phyloP scores from a whole-genome alignment of 305 asterid species.

The Rubia tinctorum region DNA sequence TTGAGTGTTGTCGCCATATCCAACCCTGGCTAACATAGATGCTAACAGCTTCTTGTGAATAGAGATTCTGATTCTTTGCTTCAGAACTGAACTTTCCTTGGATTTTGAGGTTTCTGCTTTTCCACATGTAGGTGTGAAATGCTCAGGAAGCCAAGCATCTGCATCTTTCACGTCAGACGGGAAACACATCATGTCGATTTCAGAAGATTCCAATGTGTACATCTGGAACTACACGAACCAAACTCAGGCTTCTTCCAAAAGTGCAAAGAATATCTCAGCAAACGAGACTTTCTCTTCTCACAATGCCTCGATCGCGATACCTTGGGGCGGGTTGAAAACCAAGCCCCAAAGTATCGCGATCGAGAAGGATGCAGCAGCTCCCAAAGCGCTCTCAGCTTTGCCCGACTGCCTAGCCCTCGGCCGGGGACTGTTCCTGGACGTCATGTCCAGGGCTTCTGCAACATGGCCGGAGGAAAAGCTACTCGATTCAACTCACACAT shows the following conservation, averaged over 20 bases:
- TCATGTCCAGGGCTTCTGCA: conserved; percentile 47
- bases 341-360: conserved; percentile 27
- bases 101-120: conserved; percentile 3
- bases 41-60: background rate
- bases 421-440: conserved; percentile 54
- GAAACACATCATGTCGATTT: conserved; percentile 55
- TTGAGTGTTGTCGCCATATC: too few species aligned
- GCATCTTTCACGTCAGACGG: conserved; percentile 81
- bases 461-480: conserved; percentile 78
- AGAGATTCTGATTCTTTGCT: background rate
- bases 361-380: conserved; percentile 43
- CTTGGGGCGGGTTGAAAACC: conserved; percentile 69
- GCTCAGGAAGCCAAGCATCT: conserved; percentile 56
- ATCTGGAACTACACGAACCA: conserved; percentile 56
- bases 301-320: conserved; percentile 63
- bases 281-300: conserved; percentile 66
- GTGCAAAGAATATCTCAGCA: conserved; percentile 34
- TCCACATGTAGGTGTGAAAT: conserved; percentile 10
- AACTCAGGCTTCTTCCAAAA: conserved; percentile 37
- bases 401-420: conserved; percentile 53
- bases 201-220: conserved; percentile 59
- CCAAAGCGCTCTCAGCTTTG: conserved; percentile 37
- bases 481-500: conserved; percentile 26
- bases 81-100: background rate
- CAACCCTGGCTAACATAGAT: too few species aligned